Evolutionary conservation across 257 asterid genomes (phyloP).

Genomic region (Nemophila menziesii): DNA sequence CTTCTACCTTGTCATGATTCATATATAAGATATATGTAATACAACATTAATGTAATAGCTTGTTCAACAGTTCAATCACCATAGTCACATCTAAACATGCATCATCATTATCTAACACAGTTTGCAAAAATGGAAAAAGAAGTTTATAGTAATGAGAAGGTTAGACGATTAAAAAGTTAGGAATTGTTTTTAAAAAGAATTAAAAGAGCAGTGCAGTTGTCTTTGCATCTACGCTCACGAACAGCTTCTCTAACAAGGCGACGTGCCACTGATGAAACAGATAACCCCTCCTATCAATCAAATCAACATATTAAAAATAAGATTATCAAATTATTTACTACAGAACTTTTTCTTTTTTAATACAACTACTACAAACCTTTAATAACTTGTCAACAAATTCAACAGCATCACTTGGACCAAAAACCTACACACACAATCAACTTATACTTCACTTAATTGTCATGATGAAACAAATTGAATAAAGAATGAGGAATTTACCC

Average conservation of each 20-base stretch:
- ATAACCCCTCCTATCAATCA: conserved; percentile 45
- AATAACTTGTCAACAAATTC: conserved; percentile 67
- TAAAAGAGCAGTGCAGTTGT: conserved; percentile 77
- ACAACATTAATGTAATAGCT: too few relatives aligned
- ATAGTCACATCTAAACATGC: too few relatives aligned
- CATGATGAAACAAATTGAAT: neutral
- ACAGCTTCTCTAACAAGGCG: conserved; percentile 78
- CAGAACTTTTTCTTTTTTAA: neutral
- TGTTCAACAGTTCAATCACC: too few relatives aligned
- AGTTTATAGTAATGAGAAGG: too few relatives aligned
- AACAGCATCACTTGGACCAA: conserved; percentile 94
- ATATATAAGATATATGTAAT: too few relatives aligned
- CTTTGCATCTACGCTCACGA: conserved; percentile 81
- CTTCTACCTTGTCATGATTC: too few relatives aligned
- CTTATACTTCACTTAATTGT: neutral
- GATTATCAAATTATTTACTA: neutral
- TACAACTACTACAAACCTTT: conserved; percentile 39
- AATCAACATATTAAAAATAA: neutral
- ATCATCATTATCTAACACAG: too few relatives aligned
- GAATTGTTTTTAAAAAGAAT: conserved; percentile 40
- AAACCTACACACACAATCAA: conserved; percentile 38
- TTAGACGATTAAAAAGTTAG: conserved; percentile 1
- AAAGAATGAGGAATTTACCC: conserved; percentile 29
- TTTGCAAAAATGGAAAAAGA: too few relatives aligned
- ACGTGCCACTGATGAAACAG: conserved; percentile 56